Conservation (phyloP, 441 rosid species). For the Mallotus repandus region DNA sequence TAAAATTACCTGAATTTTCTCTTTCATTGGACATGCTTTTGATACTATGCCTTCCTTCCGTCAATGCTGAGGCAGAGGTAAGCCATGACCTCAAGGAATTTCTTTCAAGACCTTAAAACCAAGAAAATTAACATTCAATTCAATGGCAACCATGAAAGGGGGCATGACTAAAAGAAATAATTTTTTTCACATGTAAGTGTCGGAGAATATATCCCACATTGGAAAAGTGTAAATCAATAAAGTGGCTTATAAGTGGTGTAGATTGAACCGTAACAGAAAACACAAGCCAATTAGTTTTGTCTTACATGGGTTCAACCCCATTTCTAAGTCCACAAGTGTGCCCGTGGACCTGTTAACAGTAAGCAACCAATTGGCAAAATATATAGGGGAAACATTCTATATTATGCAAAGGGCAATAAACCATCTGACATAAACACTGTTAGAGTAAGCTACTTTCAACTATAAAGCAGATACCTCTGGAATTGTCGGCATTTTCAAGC, state of each 20-base stretch:
- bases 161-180: constrained; percentile 1
- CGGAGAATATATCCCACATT: too few relatives aligned
- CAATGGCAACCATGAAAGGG: neutral
- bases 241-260: too few relatives aligned
- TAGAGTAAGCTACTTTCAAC: neutral
- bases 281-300: too few relatives aligned
- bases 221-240: too few relatives aligned
- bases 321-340: too few relatives aligned
- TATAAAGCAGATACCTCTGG: constrained; percentile 45
- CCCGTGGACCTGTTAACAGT: too few relatives aligned
- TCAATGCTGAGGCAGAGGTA: constrained; percentile 46
- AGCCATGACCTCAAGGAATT: constrained; percentile 78
- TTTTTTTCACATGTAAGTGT: neutral
- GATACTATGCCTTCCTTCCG: constrained; percentile 33
- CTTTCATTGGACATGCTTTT: constrained; percentile 30
- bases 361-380: neutral
- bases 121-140: constrained; percentile 24
- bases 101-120: constrained; percentile 52
- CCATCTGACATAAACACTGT: neutral
- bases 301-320: too few relatives aligned
- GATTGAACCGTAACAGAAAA: too few relatives aligned
- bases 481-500: constrained; percentile 68
- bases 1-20: constrained; percentile 43
- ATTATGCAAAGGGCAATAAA: neutral
- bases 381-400: neutral